A percentile compares a stretch with the other conserved stretches of the same genome.
phyloP scores from a whole-genome alignment of 352 stramenopile species.

The Phytophthora sojae region DNA sequence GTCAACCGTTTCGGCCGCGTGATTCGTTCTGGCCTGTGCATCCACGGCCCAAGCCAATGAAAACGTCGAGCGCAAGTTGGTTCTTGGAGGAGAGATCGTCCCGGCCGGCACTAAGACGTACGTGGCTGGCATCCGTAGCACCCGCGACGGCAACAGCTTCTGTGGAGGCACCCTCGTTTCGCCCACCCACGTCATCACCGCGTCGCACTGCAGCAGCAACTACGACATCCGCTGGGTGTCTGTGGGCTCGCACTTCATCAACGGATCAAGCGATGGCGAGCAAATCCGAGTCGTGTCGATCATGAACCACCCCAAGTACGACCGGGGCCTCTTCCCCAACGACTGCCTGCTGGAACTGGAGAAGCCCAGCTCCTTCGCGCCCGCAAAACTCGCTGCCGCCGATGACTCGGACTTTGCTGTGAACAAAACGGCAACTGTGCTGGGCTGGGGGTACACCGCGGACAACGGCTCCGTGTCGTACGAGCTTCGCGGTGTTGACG shows the following conservation, averaged over 20 bases:
- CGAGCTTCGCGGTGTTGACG: constrained; percentile 22
- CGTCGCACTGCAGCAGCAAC: constrained; percentile 24
- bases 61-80: constrained; percentile 17
- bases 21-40: constrained; percentile 5
- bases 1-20: neutral
- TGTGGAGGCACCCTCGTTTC: constrained; percentile 29
- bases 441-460: constrained; percentile 14
- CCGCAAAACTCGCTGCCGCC: constrained; percentile 19
- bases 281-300: constrained; percentile 37
- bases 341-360: constrained; percentile 35
- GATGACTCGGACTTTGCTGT: constrained; percentile 25
- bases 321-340: constrained; percentile 15
- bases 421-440: neutral
- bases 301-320: constrained; percentile 32
- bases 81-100: constrained; percentile 24
- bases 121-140: constrained; percentile 18
- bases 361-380: constrained; percentile 21
- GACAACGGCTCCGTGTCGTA: constrained; percentile 17
- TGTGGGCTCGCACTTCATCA: constrained; percentile 29
- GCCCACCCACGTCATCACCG: constrained; percentile 22
- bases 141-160: constrained; percentile 11
- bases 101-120: constrained; percentile 31
- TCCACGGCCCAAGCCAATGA: neutral
- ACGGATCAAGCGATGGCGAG: constrained; percentile 26
- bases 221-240: constrained; percentile 35